Conservation (phyloP, 805 yeast species). For the Candida ascalaphidarum region DNA sequence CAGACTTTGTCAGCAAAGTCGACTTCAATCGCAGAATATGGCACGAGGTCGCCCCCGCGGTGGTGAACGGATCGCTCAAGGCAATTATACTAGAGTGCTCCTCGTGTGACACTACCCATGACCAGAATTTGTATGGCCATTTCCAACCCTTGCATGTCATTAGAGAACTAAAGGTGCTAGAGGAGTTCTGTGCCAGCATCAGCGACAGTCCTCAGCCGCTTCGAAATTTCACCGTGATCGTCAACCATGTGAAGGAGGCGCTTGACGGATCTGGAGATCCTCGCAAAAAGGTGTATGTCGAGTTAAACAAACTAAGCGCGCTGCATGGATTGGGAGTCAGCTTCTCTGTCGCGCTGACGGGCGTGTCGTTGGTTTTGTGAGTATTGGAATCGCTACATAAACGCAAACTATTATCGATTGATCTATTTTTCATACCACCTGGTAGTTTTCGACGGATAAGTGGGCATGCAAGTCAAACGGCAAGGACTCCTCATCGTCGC, state of each 20-base stretch:
- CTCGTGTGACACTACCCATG: constrained; percentile 28
- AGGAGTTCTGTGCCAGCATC: constrained; percentile 5
- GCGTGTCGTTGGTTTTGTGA: constrained; percentile 33
- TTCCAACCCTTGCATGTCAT: constrained; percentile 60
- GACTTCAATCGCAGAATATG: constrained; percentile 41
- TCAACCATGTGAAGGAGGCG: constrained; percentile 41
- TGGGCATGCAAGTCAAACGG: constrained; percentile 63
- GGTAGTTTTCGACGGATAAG: constrained; percentile 51
- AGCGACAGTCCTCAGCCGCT: constrained; percentile 28
- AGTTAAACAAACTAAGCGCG: constrained; percentile 34
- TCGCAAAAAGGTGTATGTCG: constrained; percentile 40
- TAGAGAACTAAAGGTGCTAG: constrained; percentile 38
- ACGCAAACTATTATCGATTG: background rate
- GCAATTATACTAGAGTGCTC: constrained; percentile 78
- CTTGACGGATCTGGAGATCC: constrained; percentile 44
- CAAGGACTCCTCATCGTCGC: constrained; percentile 45
- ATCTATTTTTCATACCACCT: constrained; percentile 30
- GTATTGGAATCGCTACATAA: background rate
- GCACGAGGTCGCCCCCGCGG: constrained; percentile 42
- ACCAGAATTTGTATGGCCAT: constrained; percentile 65
- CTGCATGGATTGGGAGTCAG: constrained; percentile 30
- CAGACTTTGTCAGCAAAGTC: constrained; percentile 42
- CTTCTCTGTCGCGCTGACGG: constrained; percentile 49
- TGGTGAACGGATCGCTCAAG: constrained; percentile 28
- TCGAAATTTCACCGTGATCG: constrained; percentile 35